Conservation (phyloP, 768 basidiomycete genomes). For the Termitomyces sp. region DNA sequence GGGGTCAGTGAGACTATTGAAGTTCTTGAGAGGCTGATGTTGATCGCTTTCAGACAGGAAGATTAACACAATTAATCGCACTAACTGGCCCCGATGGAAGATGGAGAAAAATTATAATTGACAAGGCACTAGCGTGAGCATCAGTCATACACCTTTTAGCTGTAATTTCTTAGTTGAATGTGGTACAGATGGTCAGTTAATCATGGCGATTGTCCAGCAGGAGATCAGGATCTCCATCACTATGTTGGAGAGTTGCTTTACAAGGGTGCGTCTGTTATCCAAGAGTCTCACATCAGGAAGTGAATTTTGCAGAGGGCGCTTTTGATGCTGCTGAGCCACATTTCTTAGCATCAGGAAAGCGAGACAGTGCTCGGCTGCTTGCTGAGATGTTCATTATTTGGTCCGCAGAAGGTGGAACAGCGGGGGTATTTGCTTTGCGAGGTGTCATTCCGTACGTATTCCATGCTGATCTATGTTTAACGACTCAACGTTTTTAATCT, state of each 20-base stretch:
- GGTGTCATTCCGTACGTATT: slow-evolving; percentile 77
- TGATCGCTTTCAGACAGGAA: slow-evolving; percentile 46
- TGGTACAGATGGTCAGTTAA: slow-evolving; percentile 78
- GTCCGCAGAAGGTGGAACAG: slow-evolving; percentile 45
- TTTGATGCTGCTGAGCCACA: slow-evolving; percentile 79
- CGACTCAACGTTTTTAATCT: slow-evolving; percentile 1
- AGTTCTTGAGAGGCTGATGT: background rate
- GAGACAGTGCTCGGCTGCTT: slow-evolving; percentile 83
- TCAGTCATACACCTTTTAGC: background rate
- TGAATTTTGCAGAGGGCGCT: slow-evolving; percentile 52
- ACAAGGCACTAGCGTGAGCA: slow-evolving; percentile 77
- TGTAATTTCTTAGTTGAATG: slow-evolving; percentile 10
- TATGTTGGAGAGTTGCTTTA: slow-evolving; percentile 87
- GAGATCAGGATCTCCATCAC: slow-evolving; percentile 85
- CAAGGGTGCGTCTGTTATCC: slow-evolving; percentile 53
- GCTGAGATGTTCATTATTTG: slow-evolving; percentile 88
- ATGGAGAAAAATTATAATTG: slow-evolving; percentile 91
- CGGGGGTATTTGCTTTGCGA: slow-evolving; percentile 78
- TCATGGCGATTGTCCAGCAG: slow-evolving; percentile 73
- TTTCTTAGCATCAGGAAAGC: slow-evolving; percentile 80
- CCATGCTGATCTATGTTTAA: background rate
- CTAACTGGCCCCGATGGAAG: slow-evolving; percentile 72
- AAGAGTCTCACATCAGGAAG: background rate
- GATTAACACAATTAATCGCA: slow-evolving; percentile 88
- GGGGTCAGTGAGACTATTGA: slow-evolving; percentile 50